phyloP scores from a whole-genome alignment of 257 asterid genomes.

The Solanum medicagineum region DNA sequence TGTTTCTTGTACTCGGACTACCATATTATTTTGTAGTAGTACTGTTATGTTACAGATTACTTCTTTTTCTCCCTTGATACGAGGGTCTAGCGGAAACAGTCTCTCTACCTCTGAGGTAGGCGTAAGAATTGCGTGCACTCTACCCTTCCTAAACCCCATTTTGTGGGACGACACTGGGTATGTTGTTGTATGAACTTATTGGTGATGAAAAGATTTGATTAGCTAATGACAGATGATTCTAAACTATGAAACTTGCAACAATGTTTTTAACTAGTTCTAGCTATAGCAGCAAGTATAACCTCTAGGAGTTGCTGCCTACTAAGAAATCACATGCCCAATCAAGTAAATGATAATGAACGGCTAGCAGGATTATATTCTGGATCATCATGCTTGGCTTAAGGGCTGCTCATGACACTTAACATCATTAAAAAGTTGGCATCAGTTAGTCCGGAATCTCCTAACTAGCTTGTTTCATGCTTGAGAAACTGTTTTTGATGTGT shows the following conservation, averaged over 20 bases:
- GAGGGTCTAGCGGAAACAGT: background rate
- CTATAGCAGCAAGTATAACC: background rate
- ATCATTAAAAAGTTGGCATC: background rate
- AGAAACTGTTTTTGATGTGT: background rate
- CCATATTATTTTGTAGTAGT: background rate
- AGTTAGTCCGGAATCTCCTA: background rate
- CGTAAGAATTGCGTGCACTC: background rate
- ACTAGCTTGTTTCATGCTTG: background rate
- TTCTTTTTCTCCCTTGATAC: background rate
- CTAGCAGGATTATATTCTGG: background rate
- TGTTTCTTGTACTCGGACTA: no score
- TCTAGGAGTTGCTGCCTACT: background rate
- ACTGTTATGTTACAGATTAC: background rate
- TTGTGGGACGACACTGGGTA: background rate
- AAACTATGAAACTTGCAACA: background rate
- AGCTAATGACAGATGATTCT: background rate
- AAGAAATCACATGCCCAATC: background rate
- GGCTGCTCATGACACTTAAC: background rate
- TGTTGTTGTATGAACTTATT: background rate
- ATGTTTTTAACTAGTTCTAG: background rate
- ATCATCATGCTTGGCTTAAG: background rate
- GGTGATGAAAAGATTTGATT: background rate
- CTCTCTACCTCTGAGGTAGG: background rate
- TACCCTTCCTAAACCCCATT: background rate
- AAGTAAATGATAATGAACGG: background rate